Percentiles rank a stretch among this genome's conserved stretches.
These are phyloP conservation scores for Pseudopyrenochaeta lycopersici DNA, from an alignment of 2,329 filamentous ascomycete species.

Conservation along the genomic window DNA sequence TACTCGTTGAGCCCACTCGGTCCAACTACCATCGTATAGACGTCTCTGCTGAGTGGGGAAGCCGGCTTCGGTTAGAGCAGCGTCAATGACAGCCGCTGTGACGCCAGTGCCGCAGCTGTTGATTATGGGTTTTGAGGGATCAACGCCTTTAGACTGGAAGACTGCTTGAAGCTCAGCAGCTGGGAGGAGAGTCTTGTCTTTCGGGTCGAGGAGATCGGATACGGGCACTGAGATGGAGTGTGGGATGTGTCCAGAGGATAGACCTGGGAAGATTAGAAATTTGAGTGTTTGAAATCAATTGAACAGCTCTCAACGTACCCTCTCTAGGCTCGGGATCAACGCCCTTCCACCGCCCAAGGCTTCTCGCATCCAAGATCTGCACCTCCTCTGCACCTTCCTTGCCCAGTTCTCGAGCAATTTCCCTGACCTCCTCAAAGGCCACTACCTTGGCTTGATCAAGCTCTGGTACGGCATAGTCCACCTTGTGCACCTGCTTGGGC, in stretches of 20 bases:
- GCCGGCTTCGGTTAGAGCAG: constrained; percentile 80
- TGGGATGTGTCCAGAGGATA: constrained; percentile 92
- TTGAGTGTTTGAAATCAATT: not conserved
- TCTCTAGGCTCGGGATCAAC: constrained; percentile 85
- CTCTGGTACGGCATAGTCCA: constrained; percentile 55
- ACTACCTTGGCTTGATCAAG: constrained; percentile 71
- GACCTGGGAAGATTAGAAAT: constrained; percentile 38
- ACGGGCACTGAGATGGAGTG: constrained; percentile 86
- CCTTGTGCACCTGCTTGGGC: constrained; percentile 58
- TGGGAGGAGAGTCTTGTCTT: constrained; percentile 81
- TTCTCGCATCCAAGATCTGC: constrained; percentile 89
- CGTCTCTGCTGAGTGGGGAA: constrained; percentile 75
- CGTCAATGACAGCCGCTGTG: constrained; percentile 89
- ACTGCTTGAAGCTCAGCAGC: constrained; percentile 75
- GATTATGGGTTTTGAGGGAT: constrained; percentile 82
- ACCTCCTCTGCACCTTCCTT: constrained; percentile 85
- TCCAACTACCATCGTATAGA: constrained; percentile 98
- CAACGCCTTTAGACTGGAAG: constrained; percentile 81
- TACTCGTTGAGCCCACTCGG: constrained; percentile 79
- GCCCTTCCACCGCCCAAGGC: constrained; percentile 81
- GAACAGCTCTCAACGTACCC: constrained; percentile 54
- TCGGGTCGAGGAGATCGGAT: constrained; percentile 78
- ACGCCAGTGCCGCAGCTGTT: constrained; percentile 93
- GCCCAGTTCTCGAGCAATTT: constrained; percentile 77
- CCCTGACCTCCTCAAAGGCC: constrained; percentile 82